These are phyloP conservation scores for Lentinula novae-zelandiae DNA, from an alignment of 1,284 basidiomycete species.

Conservation along the genomic window DNA sequence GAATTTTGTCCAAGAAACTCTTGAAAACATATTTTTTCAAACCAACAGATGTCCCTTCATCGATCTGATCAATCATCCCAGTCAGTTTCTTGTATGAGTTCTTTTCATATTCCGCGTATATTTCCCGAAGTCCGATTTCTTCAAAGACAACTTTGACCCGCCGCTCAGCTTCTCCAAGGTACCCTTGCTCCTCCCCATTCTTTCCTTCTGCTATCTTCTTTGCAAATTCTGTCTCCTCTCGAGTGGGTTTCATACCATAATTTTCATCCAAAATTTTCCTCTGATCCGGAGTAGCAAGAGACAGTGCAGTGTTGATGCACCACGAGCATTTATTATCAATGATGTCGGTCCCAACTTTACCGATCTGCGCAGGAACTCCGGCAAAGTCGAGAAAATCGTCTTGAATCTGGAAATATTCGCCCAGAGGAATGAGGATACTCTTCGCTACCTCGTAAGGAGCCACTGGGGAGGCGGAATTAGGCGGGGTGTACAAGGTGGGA, in stretches of 20 bases:
- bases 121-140: conserved; percentile 65
- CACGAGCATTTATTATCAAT: conserved; percentile 99
- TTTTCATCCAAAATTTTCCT: conserved; percentile 66
- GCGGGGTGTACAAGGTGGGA: conserved; percentile 43
- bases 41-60: conserved; percentile 45
- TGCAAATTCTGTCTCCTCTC: conserved; percentile 25
- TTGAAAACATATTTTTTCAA: conserved; percentile 82
- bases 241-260: conserved; percentile 82
- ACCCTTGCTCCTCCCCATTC: conserved; percentile 14
- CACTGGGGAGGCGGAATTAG: conserved; percentile 22
- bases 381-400: conserved; percentile 97
- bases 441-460: conserved; percentile 78
- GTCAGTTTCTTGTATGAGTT: conserved; percentile 67
- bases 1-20: conserved; percentile 87
- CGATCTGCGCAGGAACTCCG: conserved; percentile 87
- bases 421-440: conserved; percentile 87
- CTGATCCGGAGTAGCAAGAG: conserved; percentile 52
- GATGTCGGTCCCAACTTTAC: conserved; percentile 98
- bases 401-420: conserved; percentile 99
- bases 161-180: conserved; percentile 38
- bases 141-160: conserved; percentile 78
- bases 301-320: conserved; percentile 90
- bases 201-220: conserved; percentile 3
- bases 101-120: conserved; percentile 81
- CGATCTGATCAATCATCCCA: conserved; percentile 65